Evolutionary conservation across 495 filamentous ascomycete species (phyloP), one percentile per base, ranked within the genome.

Genomic region (Penicillium tannophilum): DNA sequence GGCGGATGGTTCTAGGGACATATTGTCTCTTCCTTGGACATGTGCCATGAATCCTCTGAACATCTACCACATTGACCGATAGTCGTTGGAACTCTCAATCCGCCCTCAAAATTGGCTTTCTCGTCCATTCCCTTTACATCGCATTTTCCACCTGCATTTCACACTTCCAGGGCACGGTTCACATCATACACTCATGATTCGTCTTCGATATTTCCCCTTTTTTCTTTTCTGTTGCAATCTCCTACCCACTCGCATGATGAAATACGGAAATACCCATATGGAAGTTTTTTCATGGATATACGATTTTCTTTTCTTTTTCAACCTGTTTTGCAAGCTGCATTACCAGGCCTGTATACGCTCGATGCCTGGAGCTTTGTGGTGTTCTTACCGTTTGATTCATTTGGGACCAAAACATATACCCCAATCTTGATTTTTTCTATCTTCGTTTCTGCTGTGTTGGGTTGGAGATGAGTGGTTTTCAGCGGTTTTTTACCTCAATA

Each of bases 1-100:
- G 89, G 88, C 10, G 89, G 89, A 5, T 91, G 87, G 86, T 90
- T 91, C 54, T 48, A 35, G 26, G 11, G 1, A 6, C 20, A 14
- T 7, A 14, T 28, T 11, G 4, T 16, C 8, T 4, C 33, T 9
- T 31, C 14, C 20, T 24, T 42, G 11, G 12, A 1, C 3, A 42
- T 33, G 28, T 26, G 39, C 6, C 28, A 23, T 28, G 28, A 28
- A 5, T 28, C 4, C 28, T 28, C 6, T 5, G 28, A 28, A 28
- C 28, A 28, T 28, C 28, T 7, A 28, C 28, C 4, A 28, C 1
- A 4, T 28, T 0, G 28, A 7, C 2, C 3, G 28, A 7, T 3
- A 28, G 20, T 23, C 28, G 28, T 2, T 28, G 28, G 6, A 28
- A 28, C 28, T 28, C 3, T 28, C 28, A 7, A 28, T 28, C 6